Percentiles rank a stretch among this genome's conserved stretches.
Conservation (phyloP, 2,329 filamentous ascomycete species). For the Neoscytalidium dimidiatum region DNA sequence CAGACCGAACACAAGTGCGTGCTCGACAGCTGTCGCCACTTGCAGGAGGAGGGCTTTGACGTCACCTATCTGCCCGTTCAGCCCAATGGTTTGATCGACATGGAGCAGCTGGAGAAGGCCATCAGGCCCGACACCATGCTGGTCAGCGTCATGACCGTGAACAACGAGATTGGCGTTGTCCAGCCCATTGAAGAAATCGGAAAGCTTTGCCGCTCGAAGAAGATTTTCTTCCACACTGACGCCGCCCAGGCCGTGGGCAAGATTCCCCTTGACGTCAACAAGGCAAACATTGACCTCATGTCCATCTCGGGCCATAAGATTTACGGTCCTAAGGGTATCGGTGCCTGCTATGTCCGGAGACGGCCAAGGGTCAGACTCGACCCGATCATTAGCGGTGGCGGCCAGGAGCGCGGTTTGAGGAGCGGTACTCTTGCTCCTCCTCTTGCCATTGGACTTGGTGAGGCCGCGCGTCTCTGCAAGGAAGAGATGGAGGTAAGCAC, state of each 20-base stretch:
- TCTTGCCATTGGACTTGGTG: conserved; percentile 88
- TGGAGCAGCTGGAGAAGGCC: conserved; percentile 82
- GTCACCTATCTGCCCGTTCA: conserved; percentile 96
- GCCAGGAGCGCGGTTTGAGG: conserved; percentile 90
- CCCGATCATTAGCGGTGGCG: conserved; percentile 93
- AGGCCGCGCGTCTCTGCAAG: conserved; percentile 88
- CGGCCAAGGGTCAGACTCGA: conserved; percentile 91
- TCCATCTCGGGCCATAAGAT: conserved; percentile 99
- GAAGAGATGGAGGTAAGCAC: conserved; percentile 84
- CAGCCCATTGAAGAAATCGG: conserved; percentile 94
- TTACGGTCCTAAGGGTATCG: conserved; percentile 95
- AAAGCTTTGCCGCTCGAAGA: conserved; percentile 83
- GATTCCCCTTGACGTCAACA: conserved; percentile 94
- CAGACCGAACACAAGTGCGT: conserved; percentile 99
- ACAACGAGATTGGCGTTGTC: conserved; percentile 99
- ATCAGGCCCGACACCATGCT: conserved; percentile 89
- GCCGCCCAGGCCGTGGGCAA: conserved; percentile 98
- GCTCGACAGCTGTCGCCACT: conserved; percentile 91
- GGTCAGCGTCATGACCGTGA: conserved; percentile 98
- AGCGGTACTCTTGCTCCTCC: conserved; percentile 92
- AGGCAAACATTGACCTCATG: conserved; percentile 98
- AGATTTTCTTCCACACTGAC: conserved; percentile 98
- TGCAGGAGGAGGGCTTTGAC: conserved; percentile 95
- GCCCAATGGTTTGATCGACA: conserved; percentile 78
- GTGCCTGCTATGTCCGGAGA: conserved; percentile 92